phyloP scores from a whole-genome alignment of 345 rosid species.

The Citrus cavaleriei region DNA sequence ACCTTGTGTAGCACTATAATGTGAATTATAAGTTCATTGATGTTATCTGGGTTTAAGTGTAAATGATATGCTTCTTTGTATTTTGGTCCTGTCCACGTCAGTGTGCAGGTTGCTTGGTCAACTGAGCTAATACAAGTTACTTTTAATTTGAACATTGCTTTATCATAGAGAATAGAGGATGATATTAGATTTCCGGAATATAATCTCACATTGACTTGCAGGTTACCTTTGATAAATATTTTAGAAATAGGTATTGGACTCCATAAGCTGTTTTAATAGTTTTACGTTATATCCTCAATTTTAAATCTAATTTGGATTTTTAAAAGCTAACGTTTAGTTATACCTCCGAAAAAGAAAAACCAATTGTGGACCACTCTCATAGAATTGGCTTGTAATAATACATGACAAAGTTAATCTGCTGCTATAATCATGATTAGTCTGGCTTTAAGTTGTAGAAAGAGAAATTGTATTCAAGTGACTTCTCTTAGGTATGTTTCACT shows the following conservation, averaged over 20 bases:
- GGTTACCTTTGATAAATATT: not conserved
- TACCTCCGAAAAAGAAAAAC: not conserved
- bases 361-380: not conserved
- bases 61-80: not conserved
- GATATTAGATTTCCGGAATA: not conserved
- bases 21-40: not conserved
- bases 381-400: not conserved
- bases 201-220: not conserved
- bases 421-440: not conserved
- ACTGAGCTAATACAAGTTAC: not conserved
- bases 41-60: not conserved
- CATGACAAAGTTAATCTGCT: not conserved
- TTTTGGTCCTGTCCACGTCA: not conserved
- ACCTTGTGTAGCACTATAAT: not conserved
- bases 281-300: not conserved
- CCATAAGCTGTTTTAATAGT: not conserved
- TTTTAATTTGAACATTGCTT: not conserved
- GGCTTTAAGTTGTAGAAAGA: not conserved
- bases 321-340: not conserved
- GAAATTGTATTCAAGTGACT: not conserved
- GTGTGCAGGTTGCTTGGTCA: not conserved
- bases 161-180: not conserved
- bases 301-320: not conserved
- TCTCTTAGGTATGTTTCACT: not conserved
- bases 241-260: not conserved